Percentiles rank a stretch among this genome's conserved stretches.
Conservation (phyloP, 345 rosid genomes). For the Eucalyptus pumila region DNA sequence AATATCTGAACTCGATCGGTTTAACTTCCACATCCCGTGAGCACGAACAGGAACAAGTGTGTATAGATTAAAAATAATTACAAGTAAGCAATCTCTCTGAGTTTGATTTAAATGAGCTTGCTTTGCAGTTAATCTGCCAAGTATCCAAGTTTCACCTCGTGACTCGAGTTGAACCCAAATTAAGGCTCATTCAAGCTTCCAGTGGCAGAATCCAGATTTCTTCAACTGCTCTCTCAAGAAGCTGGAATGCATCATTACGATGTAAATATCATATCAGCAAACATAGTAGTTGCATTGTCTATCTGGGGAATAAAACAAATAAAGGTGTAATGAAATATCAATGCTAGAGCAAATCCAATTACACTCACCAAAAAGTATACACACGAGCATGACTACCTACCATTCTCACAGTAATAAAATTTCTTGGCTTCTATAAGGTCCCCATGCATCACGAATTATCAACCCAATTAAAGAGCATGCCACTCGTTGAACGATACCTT, state of each 20-base stretch:
- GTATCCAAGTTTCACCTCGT: background rate
- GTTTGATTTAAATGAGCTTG: background rate
- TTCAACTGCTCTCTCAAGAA: background rate
- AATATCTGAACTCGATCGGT: background rate
- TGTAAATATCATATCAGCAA: background rate
- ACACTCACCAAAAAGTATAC: background rate
- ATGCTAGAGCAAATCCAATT: background rate
- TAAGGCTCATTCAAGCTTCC: background rate
- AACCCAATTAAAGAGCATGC: background rate
- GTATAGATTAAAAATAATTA: background rate
- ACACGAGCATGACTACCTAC: background rate
- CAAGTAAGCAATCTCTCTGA: background rate
- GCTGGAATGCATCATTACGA: background rate
- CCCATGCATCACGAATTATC: background rate
- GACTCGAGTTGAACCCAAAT: background rate
- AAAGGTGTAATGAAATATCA: background rate
- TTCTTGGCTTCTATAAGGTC: background rate
- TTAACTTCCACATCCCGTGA: background rate
- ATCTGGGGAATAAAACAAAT: background rate
- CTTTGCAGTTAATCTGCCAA: background rate
- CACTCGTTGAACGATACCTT: background rate
- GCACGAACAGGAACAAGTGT: background rate
- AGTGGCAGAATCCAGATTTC: background rate
- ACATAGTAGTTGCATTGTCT: background rate
- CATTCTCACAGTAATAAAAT: background rate